phyloP scores from a whole-genome alignment of 768 basidiomycete genomes.

The Mycena rebaudengoi region DNA sequence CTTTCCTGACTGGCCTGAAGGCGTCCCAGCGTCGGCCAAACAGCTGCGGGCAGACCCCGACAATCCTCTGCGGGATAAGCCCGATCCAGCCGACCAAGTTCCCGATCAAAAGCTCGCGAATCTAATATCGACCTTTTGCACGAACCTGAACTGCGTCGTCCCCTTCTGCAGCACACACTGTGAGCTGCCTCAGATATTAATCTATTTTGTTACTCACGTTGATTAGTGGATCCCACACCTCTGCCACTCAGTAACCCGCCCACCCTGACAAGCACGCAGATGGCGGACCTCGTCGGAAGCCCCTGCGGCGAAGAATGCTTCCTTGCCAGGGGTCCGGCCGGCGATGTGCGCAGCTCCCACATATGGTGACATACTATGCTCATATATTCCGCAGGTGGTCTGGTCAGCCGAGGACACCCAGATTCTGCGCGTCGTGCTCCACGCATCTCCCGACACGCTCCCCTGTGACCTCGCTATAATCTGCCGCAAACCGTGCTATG shows the following conservation, averaged over 20 bases:
- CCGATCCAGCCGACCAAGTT: too few species aligned
- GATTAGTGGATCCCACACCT: slow-evolving; percentile 37
- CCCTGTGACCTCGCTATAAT: slow-evolving; percentile 66
- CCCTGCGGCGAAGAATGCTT: slow-evolving; percentile 48
- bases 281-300: slow-evolving; percentile 24
- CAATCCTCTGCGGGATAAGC: slow-evolving; percentile 12
- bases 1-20: slow-evolving; percentile 37
- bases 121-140: slow-evolving; percentile 57
- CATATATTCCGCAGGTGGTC: slow-evolving; percentile 28
- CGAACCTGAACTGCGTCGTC: slow-evolving; percentile 58
- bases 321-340: slow-evolving; percentile 20
- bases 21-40: slow-evolving; percentile 13
- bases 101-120: slow-evolving; percentile 42
- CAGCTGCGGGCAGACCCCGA: slow-evolving; percentile 2
- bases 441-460: slow-evolving; percentile 51
- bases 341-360: neutral
- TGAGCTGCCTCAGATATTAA: slow-evolving; percentile 33
- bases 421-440: slow-evolving; percentile 47
- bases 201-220: neutral
- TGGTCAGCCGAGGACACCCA: slow-evolving; percentile 53
- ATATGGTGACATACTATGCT: slow-evolving; percentile 14
- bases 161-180: slow-evolving; percentile 61
- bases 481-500: slow-evolving; percentile 65
- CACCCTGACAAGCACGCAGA: slow-evolving; percentile 27
- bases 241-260: slow-evolving; percentile 32